A percentile compares a stretch with the other conserved stretches of the same genome.
Conservation (phyloP, 2,329 filamentous ascomycete species). For the Aureobasidium melanogenum region DNA sequence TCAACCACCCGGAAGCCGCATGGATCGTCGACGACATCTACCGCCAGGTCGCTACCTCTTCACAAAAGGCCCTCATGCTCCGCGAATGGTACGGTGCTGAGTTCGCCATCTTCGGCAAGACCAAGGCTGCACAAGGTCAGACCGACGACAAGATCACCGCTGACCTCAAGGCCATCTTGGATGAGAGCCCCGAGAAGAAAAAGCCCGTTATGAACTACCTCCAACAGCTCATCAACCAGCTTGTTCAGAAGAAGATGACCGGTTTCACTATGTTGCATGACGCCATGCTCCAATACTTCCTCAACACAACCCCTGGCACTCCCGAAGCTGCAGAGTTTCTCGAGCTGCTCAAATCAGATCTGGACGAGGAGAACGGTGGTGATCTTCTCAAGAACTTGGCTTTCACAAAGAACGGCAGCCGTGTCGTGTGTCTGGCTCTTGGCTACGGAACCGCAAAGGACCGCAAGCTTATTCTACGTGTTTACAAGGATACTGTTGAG, state of each 20-base stretch:
- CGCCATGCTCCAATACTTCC: slow-evolving; percentile 94
- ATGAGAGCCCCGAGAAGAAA: slow-evolving; percentile 73
- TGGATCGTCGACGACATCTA: slow-evolving; percentile 99
- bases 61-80: slow-evolving; percentile 77
- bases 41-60: slow-evolving; percentile 71
- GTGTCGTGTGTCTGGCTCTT: slow-evolving; percentile 70
- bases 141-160: slow-evolving; percentile 40
- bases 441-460: slow-evolving; percentile 87
- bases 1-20: slow-evolving; percentile 90
- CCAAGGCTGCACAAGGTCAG: slow-evolving; percentile 28
- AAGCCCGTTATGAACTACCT: slow-evolving; percentile 79
- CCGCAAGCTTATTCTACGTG: slow-evolving; percentile 76
- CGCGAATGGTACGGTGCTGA: slow-evolving; percentile 96
- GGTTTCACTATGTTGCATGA: slow-evolving; percentile 98
- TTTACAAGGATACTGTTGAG: slow-evolving; percentile 83
- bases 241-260: slow-evolving; percentile 93
- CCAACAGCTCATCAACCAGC: slow-evolving; percentile 76
- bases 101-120: slow-evolving; percentile 70
- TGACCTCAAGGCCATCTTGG: slow-evolving; percentile 68
- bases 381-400: slow-evolving; percentile 92
- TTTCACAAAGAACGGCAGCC: slow-evolving; percentile 82
- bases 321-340: slow-evolving; percentile 81
- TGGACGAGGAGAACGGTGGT: slow-evolving; percentile 60
- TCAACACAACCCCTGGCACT: slow-evolving; percentile 65
- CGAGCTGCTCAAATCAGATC: slow-evolving; percentile 84